Conservation (phyloP, 352 stramenopile genomes). For the Phytophthora idaei region DNA sequence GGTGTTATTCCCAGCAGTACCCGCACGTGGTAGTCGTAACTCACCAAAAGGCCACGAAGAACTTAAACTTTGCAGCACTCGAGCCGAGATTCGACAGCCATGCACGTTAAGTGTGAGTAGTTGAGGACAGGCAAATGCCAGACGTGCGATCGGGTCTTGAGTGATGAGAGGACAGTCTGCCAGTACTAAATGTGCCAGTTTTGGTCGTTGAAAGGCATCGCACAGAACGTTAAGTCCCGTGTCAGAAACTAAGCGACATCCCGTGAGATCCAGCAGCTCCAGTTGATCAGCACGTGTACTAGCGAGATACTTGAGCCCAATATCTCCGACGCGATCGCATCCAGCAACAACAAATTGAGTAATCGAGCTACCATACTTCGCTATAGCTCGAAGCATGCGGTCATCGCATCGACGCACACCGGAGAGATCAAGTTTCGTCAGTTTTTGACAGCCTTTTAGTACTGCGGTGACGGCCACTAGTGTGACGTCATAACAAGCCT, state of each 20-base stretch:
- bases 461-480: conserved; percentile 66
- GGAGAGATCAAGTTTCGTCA: conserved; percentile 61
- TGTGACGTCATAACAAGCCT: conserved; percentile 85
- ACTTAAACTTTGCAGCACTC: conserved; percentile 64
- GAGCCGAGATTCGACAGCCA: conserved; percentile 64
- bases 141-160: conserved; percentile 61
- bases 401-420: conserved; percentile 65
- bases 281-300: conserved; percentile 57
- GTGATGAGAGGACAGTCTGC: conserved; percentile 63
- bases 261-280: conserved; percentile 65
- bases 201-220: conserved; percentile 58
- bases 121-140: conserved; percentile 68
- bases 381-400: conserved; percentile 59
- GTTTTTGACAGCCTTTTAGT: conserved; percentile 51
- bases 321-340: conserved; percentile 69
- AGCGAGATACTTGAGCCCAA: conserved; percentile 56
- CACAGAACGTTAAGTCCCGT: conserved; percentile 54
- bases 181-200: conserved; percentile 63
- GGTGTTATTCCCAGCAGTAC: conserved; percentile 14
- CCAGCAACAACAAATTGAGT: conserved; percentile 61
- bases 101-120: conserved; percentile 73
- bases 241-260: conserved; percentile 61
- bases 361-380: conserved; percentile 34
- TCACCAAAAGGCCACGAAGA: conserved; percentile 71
- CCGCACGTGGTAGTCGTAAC: conserved; percentile 42